phyloP scores from a whole-genome alignment of 805 yeast species.

The Candida yuanshanica region DNA sequence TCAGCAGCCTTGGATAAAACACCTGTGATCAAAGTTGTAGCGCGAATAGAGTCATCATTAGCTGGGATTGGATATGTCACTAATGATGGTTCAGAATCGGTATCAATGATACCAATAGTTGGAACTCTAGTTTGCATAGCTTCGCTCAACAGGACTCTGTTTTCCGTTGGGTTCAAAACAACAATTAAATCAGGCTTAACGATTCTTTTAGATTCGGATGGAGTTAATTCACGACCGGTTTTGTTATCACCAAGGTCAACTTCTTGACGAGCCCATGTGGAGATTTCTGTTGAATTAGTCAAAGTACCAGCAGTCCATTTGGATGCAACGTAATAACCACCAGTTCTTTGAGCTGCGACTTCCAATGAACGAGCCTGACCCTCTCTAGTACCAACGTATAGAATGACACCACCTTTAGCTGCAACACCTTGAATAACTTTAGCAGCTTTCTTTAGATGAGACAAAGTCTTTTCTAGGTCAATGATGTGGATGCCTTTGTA shows the following conservation, averaged over 20 bases:
- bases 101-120: constrained; percentile 89
- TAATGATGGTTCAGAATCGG: constrained; percentile 84
- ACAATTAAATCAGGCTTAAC: constrained; percentile 88
- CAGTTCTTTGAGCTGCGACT: constrained; percentile 70
- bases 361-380: constrained; percentile 72
- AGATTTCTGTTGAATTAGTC: constrained; percentile 72
- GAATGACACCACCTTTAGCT: constrained; percentile 75
- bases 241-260: constrained; percentile 68
- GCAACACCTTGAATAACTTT: constrained; percentile 80
- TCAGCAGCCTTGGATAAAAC: constrained; percentile 82
- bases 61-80: constrained; percentile 96
- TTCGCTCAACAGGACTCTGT: constrained; percentile 73
- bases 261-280: constrained; percentile 62
- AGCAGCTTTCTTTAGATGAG: constrained; percentile 74
- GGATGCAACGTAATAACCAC: constrained; percentile 75
- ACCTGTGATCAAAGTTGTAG: constrained; percentile 75
- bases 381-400: constrained; percentile 79
- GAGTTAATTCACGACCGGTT: constrained; percentile 52
- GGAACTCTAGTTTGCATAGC: constrained; percentile 82
- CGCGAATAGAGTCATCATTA: constrained; percentile 85
- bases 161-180: constrained; percentile 81
- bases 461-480: constrained; percentile 79
- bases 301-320: constrained; percentile 96
- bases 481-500: constrained; percentile 90
- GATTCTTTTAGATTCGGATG: constrained; percentile 43